These are phyloP conservation scores for Chenopodium formosanum DNA, from an alignment of 148 eudicot species.

Conservation along the genomic window DNA sequence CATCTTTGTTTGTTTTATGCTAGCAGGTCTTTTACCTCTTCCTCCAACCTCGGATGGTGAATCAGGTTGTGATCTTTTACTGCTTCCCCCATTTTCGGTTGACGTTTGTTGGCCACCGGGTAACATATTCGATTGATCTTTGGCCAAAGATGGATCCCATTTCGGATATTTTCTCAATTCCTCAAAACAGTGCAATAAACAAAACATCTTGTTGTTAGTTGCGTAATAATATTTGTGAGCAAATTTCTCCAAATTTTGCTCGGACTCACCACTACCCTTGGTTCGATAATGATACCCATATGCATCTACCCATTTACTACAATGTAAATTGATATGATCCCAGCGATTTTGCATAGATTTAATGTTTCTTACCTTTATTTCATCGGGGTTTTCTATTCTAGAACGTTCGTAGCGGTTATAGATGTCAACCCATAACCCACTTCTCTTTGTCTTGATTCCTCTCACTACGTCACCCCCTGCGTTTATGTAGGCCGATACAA, in stretches of 20 bases:
- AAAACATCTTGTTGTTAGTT: neutral
- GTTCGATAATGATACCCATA: too few species aligned
- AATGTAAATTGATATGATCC: too few species aligned
- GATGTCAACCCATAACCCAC: too few species aligned
- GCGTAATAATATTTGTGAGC: neutral
- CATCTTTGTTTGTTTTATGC: constrained; percentile 1
- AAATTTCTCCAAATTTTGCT: neutral
- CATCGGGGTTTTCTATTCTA: too few species aligned
- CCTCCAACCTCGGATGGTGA: neutral
- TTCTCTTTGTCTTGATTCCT: too few species aligned
- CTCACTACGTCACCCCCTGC: neutral
- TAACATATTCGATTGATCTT: neutral
- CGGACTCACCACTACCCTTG: neutral
- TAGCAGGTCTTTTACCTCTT: neutral
- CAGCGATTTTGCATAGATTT: too few species aligned
- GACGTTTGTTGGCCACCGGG: neutral
- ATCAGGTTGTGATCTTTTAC: neutral
- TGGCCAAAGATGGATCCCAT: neutral
- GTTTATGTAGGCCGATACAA: neutral
- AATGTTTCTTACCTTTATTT: too few species aligned
- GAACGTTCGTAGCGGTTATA: too few species aligned
- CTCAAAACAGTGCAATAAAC: neutral
- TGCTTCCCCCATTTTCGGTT: neutral
- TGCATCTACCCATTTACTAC: too few species aligned
- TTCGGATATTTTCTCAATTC: neutral